These are phyloP conservation scores for Cyclotella baltica DNA, from an alignment of 108 stramenopile genomes.

Conservation along the genomic window DNA sequence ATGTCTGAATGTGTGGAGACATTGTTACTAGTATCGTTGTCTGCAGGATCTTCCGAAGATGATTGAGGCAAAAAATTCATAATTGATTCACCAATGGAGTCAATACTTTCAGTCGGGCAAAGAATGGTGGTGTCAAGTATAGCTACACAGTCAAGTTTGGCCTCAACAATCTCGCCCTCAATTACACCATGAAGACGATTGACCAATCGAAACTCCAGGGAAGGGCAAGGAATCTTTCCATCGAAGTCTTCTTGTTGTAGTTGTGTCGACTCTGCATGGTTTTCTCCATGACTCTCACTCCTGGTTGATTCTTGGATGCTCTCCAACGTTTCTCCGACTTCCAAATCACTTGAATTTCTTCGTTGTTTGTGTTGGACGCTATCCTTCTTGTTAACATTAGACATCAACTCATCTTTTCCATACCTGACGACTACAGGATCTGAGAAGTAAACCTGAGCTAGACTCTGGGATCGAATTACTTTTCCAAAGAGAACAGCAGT, in stretches of 20 bases:
- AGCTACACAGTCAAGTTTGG: slow-evolving; percentile 73
- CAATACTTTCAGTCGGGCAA: neutral
- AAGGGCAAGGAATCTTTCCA: slow-evolving; percentile 70
- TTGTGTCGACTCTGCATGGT: too few relatives aligned
- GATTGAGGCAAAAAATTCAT: neutral
- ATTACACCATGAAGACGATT: slow-evolving; percentile 71
- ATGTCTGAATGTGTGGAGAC: neutral
- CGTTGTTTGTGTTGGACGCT: slow-evolving; percentile 1
- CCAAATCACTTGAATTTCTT: slow-evolving; percentile 44
- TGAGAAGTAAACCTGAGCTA: slow-evolving; percentile 76
- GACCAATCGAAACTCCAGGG: slow-evolving; percentile 77
- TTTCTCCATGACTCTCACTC: neutral
- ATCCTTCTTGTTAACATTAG: slow-evolving; percentile 20
- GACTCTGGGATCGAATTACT: slow-evolving; percentile 70
- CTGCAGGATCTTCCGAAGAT: too few relatives aligned
- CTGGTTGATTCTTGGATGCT: neutral
- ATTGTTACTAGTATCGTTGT: neutral
- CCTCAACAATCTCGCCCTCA: slow-evolving; percentile 74
- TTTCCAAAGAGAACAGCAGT: slow-evolving; percentile 86
- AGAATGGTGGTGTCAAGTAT: slow-evolving; percentile 64
- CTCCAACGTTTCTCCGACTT: neutral
- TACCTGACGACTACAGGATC: slow-evolving; percentile 82
- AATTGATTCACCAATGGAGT: neutral
- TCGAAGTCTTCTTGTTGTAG: neutral
- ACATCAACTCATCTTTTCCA: slow-evolving; percentile 61